These are phyloP conservation scores for Luffa acutangula DNA, from an alignment of 306 rosid species.

Conservation along the genomic window DNA sequence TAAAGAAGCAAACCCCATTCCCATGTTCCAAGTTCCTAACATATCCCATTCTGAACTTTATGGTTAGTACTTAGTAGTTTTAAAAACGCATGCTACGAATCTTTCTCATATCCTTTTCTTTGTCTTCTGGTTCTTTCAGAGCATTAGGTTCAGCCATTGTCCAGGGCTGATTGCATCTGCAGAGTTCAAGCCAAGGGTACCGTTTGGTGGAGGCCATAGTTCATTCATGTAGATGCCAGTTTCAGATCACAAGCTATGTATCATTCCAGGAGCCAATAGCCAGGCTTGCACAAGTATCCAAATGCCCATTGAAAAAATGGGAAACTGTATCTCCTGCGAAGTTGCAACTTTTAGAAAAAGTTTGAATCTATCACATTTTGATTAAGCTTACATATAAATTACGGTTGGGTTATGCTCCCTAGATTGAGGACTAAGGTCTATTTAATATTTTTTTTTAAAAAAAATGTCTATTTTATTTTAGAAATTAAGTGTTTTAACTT, in stretches of 20 bases:
- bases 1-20: not conserved
- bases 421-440: no score
- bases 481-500: no score
- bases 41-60: not conserved
- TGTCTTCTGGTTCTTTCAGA: constrained; percentile 33
- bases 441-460: no score
- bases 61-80: not conserved
- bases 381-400: no score
- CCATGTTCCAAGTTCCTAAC: not conserved
- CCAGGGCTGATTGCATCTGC: constrained; percentile 45
- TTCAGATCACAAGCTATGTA: not conserved
- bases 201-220: constrained; percentile 77
- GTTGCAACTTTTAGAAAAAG: not conserved
- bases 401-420: no score
- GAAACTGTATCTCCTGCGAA: not conserved
- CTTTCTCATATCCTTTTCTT: constrained; percentile 4
- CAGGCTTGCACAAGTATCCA: constrained; percentile 9
- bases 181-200: constrained; percentile 68
- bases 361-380: no score
- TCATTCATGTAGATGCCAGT: constrained; percentile 34
- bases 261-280: not conserved
- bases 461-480: no score
- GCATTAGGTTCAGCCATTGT: constrained; percentile 53
- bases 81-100: not conserved
- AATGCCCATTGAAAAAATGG: not conserved